Conservation (phyloP, 768 basidiomycete species). For the Ramaria sp. region DNA sequence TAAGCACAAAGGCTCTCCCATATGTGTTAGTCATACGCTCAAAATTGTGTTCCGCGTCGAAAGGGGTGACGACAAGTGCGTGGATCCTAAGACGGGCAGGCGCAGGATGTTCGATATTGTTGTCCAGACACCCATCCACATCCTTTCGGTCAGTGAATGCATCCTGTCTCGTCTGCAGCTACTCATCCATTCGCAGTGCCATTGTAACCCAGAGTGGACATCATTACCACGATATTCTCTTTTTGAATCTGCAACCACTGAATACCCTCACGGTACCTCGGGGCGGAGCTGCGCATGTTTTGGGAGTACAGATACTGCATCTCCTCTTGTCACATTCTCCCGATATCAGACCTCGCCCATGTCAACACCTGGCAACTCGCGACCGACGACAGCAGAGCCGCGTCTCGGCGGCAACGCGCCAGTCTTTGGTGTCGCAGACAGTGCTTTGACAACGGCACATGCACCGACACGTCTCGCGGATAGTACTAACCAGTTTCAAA, state of each 20-base stretch:
- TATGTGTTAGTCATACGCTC: slow-evolving; percentile 63
- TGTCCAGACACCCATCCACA: slow-evolving; percentile 74
- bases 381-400: slow-evolving; percentile 3
- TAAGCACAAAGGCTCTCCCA: slow-evolving; percentile 64
- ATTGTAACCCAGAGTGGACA: slow-evolving; percentile 72
- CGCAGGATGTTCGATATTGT: slow-evolving; percentile 82
- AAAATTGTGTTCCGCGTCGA: slow-evolving; percentile 80
- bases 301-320: background rate
- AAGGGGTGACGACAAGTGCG: slow-evolving; percentile 55
- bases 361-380: background rate
- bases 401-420: slow-evolving; percentile 12
- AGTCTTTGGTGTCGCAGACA: slow-evolving; percentile 15
- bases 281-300: background rate
- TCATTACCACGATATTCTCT: slow-evolving; percentile 67
- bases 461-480: background rate
- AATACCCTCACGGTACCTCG: background rate
- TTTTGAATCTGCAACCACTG: slow-evolving; percentile 19
- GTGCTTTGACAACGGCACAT: background rate
- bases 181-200: slow-evolving; percentile 39
- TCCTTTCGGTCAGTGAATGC: slow-evolving; percentile 64
- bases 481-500: slow-evolving; percentile 45
- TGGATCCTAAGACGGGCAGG: slow-evolving; percentile 58
- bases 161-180: background rate
- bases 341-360: background rate
- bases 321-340: background rate